phyloP scores from a whole-genome alignment of 371 early-diverging fungal species.

The Mucor plumbeus region DNA sequence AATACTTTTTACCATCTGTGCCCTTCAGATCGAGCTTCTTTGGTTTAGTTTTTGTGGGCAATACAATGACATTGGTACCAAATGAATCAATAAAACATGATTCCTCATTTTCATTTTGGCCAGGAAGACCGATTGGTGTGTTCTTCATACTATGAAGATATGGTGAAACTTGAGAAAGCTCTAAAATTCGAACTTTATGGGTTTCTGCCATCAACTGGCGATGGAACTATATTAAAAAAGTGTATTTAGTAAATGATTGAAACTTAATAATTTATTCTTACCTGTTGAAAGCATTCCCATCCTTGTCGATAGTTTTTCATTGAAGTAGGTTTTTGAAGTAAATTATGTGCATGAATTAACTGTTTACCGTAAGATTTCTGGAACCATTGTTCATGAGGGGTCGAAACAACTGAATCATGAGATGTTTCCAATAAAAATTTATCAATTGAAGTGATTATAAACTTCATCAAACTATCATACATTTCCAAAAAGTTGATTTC shows the following conservation, averaged over 20 bases:
- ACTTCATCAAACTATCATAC: constrained; percentile 63
- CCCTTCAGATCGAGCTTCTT: constrained; percentile 82
- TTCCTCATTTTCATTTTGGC: constrained; percentile 34
- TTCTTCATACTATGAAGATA: constrained; percentile 55
- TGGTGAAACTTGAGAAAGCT: constrained; percentile 69
- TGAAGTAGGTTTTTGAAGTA: constrained; percentile 56
- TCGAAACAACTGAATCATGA: constrained; percentile 37
- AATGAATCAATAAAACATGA: constrained; percentile 61
- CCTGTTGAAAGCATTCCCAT: constrained; percentile 66
- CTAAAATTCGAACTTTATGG: constrained; percentile 59
- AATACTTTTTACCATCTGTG: constrained; percentile 76
- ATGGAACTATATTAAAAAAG: constrained; percentile 35
- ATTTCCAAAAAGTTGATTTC: constrained; percentile 57
- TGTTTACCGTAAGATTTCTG: constrained; percentile 54
- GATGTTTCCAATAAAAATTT: constrained; percentile 50
- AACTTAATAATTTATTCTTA: constrained; percentile 16
- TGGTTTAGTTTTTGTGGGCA: constrained; percentile 91
- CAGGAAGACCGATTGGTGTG: constrained; percentile 73
- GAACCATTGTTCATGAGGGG: constrained; percentile 78
- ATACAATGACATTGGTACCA: constrained; percentile 61
- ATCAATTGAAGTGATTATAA: constrained; percentile 61
- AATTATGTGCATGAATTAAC: constrained; percentile 55
- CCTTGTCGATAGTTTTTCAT: constrained; percentile 60
- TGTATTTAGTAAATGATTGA: background rate
- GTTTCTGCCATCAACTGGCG: constrained; percentile 64